Percentiles rank a stretch among this genome's conserved stretches.
Evolutionary conservation across 441 rosid genomes (phyloP).

Genomic region (Pelargonium myrrhifolium): DNA sequence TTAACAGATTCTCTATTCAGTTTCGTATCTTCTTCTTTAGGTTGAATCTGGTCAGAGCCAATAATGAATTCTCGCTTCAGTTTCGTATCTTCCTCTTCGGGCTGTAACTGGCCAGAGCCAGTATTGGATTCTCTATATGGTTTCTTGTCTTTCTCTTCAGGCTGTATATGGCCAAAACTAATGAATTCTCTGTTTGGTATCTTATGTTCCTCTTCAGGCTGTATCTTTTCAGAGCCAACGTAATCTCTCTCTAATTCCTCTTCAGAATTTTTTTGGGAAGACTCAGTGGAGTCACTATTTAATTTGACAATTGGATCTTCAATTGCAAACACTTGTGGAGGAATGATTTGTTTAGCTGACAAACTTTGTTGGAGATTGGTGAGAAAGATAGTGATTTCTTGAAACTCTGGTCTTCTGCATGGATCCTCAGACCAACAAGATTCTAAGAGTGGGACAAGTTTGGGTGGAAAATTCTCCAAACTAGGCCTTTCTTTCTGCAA

Average conservation of each 20-base stretch:
- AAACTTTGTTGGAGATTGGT: conserved; percentile 19
- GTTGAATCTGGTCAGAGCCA: too few relatives aligned
- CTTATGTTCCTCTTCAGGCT: not conserved
- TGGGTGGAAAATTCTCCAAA: conserved; percentile 35
- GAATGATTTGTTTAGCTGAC: too few relatives aligned
- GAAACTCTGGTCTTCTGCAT: conserved; percentile 43
- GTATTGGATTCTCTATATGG: too few relatives aligned
- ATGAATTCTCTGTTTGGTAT: not conserved
- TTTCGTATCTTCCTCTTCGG: too few relatives aligned
- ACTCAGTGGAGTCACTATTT: not conserved
- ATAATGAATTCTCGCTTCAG: too few relatives aligned
- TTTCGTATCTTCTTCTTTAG: too few relatives aligned
- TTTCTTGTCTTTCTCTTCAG: not conserved
- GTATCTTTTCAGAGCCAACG: not conserved
- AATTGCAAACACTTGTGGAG: conserved; percentile 7
- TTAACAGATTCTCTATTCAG: too few relatives aligned
- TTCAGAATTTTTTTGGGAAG: too few relatives aligned
- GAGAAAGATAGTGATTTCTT: conserved; percentile 31
- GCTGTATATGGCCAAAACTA: not conserved
- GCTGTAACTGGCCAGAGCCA: too few relatives aligned
- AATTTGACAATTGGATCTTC: conserved; percentile 8
- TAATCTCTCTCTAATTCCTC: too few relatives aligned
- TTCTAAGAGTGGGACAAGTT: conserved; percentile 31
- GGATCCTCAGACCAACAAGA: conserved; percentile 60
- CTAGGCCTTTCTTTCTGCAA: conserved; percentile 54